Evolutionary conservation across 345 rosid species (phyloP).

Genomic region (Camelina hispida): DNA sequence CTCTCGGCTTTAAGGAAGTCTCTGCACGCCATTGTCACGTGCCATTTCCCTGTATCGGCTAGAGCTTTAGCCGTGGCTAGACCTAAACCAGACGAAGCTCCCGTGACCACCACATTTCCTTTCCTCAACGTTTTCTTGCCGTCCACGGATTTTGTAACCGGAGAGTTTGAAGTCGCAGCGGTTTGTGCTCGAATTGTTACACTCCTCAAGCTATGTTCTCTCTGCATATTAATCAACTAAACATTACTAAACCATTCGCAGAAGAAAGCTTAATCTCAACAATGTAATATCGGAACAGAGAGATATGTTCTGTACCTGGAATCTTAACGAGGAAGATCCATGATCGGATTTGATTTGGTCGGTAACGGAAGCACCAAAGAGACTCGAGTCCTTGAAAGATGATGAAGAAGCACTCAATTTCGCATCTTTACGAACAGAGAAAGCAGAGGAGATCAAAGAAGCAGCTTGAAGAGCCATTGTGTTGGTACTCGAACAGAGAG

Average conservation of each 20-base stretch:
- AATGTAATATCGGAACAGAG: not conserved
- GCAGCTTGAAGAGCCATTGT: slow-evolving; percentile 81
- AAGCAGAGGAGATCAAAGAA: slow-evolving; percentile 72
- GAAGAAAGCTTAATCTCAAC: not conserved
- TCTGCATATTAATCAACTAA: slow-evolving; percentile 44
- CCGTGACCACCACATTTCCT: slow-evolving; percentile 81
- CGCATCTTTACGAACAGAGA: slow-evolving; percentile 71
- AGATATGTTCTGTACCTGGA: slow-evolving; percentile 55
- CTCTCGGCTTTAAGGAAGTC: slow-evolving; percentile 50
- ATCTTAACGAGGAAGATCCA: slow-evolving; percentile 58
- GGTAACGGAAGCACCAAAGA: slow-evolving; percentile 76
- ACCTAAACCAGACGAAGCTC: slow-evolving; percentile 95
- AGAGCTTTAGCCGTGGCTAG: slow-evolving; percentile 88
- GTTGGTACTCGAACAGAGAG: not conserved
- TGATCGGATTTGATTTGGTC: slow-evolving; percentile 66
- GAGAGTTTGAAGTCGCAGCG: slow-evolving; percentile 62
- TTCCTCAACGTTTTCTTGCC: slow-evolving; percentile 86
- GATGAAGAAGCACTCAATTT: slow-evolving; percentile 49
- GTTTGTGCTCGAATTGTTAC: slow-evolving; percentile 72
- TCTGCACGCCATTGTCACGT: slow-evolving; percentile 94
- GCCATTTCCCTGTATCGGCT: slow-evolving; percentile 93
- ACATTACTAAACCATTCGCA: slow-evolving; percentile 12
- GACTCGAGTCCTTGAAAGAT: slow-evolving; percentile 76
- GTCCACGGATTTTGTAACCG: slow-evolving; percentile 49
- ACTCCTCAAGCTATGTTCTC: slow-evolving; percentile 55